Evolutionary conservation across 495 filamentous ascomycete genomes (phyloP).

Genomic region (Polyplosphaeria fusca): DNA sequence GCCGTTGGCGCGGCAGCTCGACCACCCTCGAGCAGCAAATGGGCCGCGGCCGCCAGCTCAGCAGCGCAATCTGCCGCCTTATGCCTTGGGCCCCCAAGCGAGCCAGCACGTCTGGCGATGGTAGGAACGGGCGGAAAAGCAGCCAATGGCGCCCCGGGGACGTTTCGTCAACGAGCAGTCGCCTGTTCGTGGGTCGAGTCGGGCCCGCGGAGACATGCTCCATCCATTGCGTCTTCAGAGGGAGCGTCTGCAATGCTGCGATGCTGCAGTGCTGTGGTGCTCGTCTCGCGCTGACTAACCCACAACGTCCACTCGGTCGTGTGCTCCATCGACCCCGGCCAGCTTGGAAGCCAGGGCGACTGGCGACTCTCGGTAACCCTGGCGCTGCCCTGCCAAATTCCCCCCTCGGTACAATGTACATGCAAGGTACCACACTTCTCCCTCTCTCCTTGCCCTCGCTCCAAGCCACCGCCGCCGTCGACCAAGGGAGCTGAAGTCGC

Average conservation of each 20-base stretch:
- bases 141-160: constrained; percentile 5
- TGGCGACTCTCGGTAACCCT: constrained; percentile 9
- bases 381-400: constrained; percentile 11
- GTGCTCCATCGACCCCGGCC: not conserved
- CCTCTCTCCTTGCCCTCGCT: too few species aligned
- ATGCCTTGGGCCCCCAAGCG: constrained; percentile 19
- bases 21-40: constrained; percentile 30
- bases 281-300: not conserved
- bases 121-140: constrained; percentile 17
- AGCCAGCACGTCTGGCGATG: constrained; percentile 21
- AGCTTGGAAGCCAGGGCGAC: constrained; percentile 1
- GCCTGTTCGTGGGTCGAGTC: constrained; percentile 13
- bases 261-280: not conserved
- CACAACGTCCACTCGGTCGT: constrained; percentile 3
- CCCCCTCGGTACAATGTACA: constrained; percentile 18
- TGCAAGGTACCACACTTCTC: constrained; percentile 29
- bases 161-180: constrained; percentile 15
- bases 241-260: not conserved
- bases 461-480: not conserved
- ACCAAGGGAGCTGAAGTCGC: constrained; percentile 7
- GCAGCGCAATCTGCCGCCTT: constrained; percentile 30
- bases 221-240: not conserved
- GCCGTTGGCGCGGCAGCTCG: too few species aligned
- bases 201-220: not conserved
- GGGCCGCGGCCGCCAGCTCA: constrained; percentile 27